Base-by-base conservation (phyloP, 1,284 basidiomycete genomes). In the Moniliophthora roreri region DNA sequence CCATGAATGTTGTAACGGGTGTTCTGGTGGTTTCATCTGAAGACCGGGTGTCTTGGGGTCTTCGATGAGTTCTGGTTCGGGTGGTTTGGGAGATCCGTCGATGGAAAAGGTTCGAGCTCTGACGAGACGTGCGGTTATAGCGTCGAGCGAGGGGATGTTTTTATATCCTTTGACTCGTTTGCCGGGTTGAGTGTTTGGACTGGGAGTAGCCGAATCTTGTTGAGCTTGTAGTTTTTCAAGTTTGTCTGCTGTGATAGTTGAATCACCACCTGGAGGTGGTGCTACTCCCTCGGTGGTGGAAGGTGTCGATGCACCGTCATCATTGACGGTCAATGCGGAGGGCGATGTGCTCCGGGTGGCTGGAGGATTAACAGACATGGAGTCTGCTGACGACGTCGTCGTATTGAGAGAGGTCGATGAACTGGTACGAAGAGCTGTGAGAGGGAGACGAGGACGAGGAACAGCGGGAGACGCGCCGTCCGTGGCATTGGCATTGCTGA, bases 1-100 rank as follows among this genome's bases (percentile, higher is more conserved):
- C 93, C 93, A 96, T 52, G 82, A 66, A 68, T 89, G 89, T 63
- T 91, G 87, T 26, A 96, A 73, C 2, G 93, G 93, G 65, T 93
- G 91, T 65, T 91, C 89, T 3, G 86, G 83, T 15, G 82, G 80
- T 65, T 86, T 87, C 67, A 88, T 82, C 18, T 77, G 77, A 39
- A 88, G 70, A 8, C 87, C 89, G 21, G 88, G 87, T 0, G 87
- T 87, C 77, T 89, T 87, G 2, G 87, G 87, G 68, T 89, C 87
- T 64, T 87, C 85, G 50, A 89, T 81, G 70, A 84, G 79, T 71
- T 86, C 82, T 24, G 84, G 77, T 59, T 89, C 86, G 8, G 89
- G 88, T 2, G 89, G 88, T 61, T 81, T 83, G 6, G 81, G 70
- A 1, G 82, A 79, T 9, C 88, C 88, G 63, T 91, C 88, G 57